Conservation (phyloP, 495 filamentous ascomycete genomes). For the Wilcoxina mikolae region DNA sequence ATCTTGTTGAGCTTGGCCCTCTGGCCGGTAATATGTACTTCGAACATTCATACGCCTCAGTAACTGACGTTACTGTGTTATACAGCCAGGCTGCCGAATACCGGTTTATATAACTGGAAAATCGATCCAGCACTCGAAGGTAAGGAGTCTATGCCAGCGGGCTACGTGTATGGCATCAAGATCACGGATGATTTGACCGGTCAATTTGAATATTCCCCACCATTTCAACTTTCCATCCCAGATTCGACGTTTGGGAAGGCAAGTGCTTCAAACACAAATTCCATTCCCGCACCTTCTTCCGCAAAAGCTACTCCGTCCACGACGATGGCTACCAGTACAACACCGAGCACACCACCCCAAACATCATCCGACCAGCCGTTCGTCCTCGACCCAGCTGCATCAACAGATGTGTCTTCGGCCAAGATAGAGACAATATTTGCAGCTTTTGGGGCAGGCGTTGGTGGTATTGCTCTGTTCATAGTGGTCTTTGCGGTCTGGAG, state of each 20-base stretch:
- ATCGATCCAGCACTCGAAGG: constrained; percentile 21
- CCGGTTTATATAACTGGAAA: constrained; percentile 20
- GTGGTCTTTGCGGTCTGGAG: constrained; percentile 22
- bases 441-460: constrained; percentile 19
- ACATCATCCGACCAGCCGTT: too few species aligned
- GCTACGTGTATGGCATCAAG: constrained; percentile 23
- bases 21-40: constrained; percentile 15
- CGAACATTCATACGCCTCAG: constrained; percentile 2
- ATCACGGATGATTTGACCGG: constrained; percentile 25
- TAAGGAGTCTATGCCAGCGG: constrained; percentile 17
- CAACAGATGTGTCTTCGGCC: too few species aligned
- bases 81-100: constrained; percentile 18
- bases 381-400: too few species aligned
- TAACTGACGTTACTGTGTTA: constrained; percentile 1
- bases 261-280: neutral
- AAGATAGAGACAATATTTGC: constrained; percentile 23
- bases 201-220: constrained; percentile 23
- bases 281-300: neutral
- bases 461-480: constrained; percentile 17
- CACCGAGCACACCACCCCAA: too few species aligned
- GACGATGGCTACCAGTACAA: constrained; percentile 1
- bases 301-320: too few species aligned
- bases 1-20: constrained; percentile 21
- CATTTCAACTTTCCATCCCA: constrained; percentile 21
- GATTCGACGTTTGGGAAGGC: constrained; percentile 11